Evolutionary conservation across 2,329 filamentous ascomycete species (phyloP), one percentile per base, ranked within the genome.

Genomic region (Scedosporium minutisporum): DNA sequence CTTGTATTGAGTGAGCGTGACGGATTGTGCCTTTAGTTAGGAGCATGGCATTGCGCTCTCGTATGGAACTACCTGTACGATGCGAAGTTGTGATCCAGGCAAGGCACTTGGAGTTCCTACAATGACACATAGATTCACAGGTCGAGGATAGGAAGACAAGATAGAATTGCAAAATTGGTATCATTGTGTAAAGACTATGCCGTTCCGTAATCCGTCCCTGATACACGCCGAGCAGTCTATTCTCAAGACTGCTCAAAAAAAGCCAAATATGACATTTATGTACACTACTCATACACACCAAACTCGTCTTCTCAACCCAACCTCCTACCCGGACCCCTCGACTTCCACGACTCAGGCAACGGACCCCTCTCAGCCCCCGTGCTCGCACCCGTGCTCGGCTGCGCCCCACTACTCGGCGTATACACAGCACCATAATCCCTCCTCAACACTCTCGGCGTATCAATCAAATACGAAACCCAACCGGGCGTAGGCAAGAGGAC

Each of bases 401-500:
- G 6, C 3, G 67, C 62, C 4, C 67, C 68, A 10, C n/a, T 33
- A 6, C 12, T 33, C 7, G 29, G 25, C n/a, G 14, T 5, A 68
- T 67, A 3, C 41, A 21, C 55, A 18, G 61, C 59, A 9, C 64
- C 64, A n/a, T 61, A 57, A 21, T 38, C 58, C 14, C 62, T 41
- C n/a, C 59, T 60, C n/a, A 41, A 23, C 55, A 57, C n/a, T 1
- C 57, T 46, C 25, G 64, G 64, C 10, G 75, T 81, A 64, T 79
- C 77, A 64, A 93, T 88, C 67, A 89, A 82, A 62, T 82, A 81
- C 64, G 84, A 86, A 63, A 97, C 75, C 67, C 92, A 86, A 5
- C 74, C 72, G 2, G 95, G 95, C 0, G 92, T 95, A 14, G 81
- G 79, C 42, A 97, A 80, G 58, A 88, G 81, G 70, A 93, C 96